A percentile compares a stretch with the other conserved stretches of the same genome.
Conservation (phyloP, 1,139 yeast species). For the Scheffersomyces quercinus region DNA sequence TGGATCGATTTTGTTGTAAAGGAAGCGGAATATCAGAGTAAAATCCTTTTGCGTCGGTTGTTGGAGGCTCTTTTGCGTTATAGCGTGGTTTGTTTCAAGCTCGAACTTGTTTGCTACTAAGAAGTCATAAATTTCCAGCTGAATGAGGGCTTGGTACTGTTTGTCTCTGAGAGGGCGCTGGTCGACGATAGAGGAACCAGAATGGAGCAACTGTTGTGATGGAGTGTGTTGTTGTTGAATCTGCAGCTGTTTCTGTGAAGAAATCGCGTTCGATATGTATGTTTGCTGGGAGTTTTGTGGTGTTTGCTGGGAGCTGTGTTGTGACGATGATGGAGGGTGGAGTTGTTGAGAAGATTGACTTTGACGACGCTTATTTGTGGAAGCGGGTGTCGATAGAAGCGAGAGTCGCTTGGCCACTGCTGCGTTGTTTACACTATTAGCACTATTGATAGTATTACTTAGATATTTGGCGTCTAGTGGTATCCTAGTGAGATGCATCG, state of each 20-base stretch:
- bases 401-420: constrained; percentile 32
- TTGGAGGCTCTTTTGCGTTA: constrained; percentile 63
- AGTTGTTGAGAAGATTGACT: constrained; percentile 19
- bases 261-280: constrained; percentile 9
- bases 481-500: constrained; percentile 22
- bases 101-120: constrained; percentile 66
- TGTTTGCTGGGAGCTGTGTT: constrained; percentile 16
- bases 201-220: constrained; percentile 7
- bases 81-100: constrained; percentile 67
- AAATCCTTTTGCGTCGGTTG: constrained; percentile 91
- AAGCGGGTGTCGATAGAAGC: constrained; percentile 41
- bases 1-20: constrained; percentile 78
- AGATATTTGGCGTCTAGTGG: constrained; percentile 11
- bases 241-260: constrained; percentile 4
- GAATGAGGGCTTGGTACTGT: constrained; percentile 62
- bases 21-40: constrained; percentile 73
- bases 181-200: constrained; percentile 35
- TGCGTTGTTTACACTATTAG: constrained; percentile 3
- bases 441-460: background rate
- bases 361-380: constrained; percentile 34
- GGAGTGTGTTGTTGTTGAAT: constrained; percentile 3
- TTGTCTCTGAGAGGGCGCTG: constrained; percentile 79
- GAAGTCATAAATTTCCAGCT: constrained; percentile 67
- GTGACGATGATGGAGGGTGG: constrained; percentile 9
- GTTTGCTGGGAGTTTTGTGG: constrained; percentile 14